Evolutionary conservation across 768 basidiomycete species (phyloP), one percentile per base, ranked within the genome.

Genomic region (Cyclocybe cylindracea): DNA sequence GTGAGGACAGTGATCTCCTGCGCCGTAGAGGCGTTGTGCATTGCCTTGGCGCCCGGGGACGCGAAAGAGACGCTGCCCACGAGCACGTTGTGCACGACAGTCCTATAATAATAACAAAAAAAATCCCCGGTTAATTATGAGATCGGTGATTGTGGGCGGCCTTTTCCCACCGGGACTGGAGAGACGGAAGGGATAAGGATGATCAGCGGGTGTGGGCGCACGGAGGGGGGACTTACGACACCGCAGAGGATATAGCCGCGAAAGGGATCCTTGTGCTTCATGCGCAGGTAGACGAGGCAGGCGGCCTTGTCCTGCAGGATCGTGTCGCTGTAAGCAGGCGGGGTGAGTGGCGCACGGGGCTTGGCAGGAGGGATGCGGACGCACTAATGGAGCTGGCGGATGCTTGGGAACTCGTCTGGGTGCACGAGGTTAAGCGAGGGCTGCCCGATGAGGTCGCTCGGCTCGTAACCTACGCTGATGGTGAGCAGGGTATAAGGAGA

Each of bases 21-120:
- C 0, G 89, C 90, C 0, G 89, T 91, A 10, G 89, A 89, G 11
- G 86, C 87, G 60, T 85, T 90, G 61, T 91, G 87, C 59, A 91
- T 75, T 0, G 87, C 85, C 63, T 89, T 89, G 18, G 83, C 81
- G 7, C 85, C 85, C 7, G 87, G 85, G 40, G 80, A 79, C 4
- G 89, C 89, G 61, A 87, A 89, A 1, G 90, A 89, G 32, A 92
- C 84, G 56, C 86, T 87, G 35, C 89, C 89, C 31, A 88, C 86
- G 39, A 87, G 67, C 7, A 87, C 85, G 55, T 87, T 86, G 62
- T 87, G 84, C 41, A 84, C 84, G 19, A 89, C 84, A 4, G 86
- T 90, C 54, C 87, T 83, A 55, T 39, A 41, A 37, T 19, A 34
- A 29, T 45, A 33, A 46, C 53, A 41, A 8, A 13, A 36, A 34